Conservation (phyloP, 169 alveolate species). For the Eimeria praecox region DNA sequence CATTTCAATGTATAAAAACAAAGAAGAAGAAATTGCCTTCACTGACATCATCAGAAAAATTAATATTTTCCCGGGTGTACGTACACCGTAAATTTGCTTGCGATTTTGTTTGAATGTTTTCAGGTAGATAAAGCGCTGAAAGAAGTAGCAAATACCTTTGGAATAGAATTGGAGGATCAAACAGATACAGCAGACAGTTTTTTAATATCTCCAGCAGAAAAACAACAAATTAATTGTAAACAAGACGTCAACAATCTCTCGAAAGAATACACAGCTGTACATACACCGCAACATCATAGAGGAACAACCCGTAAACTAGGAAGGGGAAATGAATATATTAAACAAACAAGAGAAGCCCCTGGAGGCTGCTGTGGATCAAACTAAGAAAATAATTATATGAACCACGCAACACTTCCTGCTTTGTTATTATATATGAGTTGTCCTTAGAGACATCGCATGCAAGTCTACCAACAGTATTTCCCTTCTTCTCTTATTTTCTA, state of each 20-base stretch:
- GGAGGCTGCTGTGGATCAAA: background rate
- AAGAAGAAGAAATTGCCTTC: too few relatives aligned
- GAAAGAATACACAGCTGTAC: background rate
- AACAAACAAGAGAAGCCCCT: background rate
- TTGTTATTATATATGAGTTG: too few relatives aligned
- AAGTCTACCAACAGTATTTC: background rate
- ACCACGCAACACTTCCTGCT: too few relatives aligned
- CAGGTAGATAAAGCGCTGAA: constrained; percentile 18
- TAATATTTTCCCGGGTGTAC: too few relatives aligned
- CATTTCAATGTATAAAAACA: too few relatives aligned
- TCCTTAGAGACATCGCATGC: background rate
- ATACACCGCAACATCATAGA: background rate
- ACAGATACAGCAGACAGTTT: background rate
- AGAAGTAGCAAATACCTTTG: background rate
- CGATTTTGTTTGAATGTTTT: background rate
- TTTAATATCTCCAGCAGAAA: background rate
- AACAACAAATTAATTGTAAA: background rate
- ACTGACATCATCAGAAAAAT: too few relatives aligned
- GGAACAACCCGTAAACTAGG: background rate
- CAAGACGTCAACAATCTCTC: background rate
- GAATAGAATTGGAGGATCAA: background rate
- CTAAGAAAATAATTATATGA: too few relatives aligned
- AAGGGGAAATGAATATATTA: background rate
- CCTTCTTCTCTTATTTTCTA: background rate
- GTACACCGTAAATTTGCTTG: too few relatives aligned